phyloP scores from a whole-genome alignment of 2,329 filamentous ascomycete genomes.

The Bipolaris victoriae region DNA sequence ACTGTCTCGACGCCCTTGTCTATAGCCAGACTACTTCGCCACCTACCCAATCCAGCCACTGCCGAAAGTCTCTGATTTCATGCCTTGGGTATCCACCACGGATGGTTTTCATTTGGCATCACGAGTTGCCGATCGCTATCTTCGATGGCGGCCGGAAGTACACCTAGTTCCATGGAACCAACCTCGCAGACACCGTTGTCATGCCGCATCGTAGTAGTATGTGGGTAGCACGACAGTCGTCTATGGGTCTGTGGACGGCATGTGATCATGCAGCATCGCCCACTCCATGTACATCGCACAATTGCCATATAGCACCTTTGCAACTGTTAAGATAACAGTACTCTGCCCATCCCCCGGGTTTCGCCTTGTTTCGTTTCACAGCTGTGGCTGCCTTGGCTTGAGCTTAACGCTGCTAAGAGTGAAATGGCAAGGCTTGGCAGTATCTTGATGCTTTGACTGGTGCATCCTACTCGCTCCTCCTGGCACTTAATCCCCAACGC shows the following conservation, averaged over 20 bases:
- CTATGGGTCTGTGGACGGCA: no score
- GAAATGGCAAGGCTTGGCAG: slow-evolving; percentile 34
- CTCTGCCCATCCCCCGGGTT: not conserved
- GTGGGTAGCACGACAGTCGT: no score
- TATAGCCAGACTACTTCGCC: slow-evolving; percentile 15
- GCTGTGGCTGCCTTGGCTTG: slow-evolving; percentile 10
- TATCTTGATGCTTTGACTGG: slow-evolving; percentile 34
- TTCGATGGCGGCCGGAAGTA: not conserved
- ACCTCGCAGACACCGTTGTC: no score
- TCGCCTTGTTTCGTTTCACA: not conserved
- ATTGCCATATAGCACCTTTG: no score
- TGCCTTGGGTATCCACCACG: not conserved
- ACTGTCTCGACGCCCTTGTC: slow-evolving; percentile 1
- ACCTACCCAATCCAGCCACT: slow-evolving; percentile 30
- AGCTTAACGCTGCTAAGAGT: slow-evolving; percentile 33
- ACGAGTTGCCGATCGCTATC: not conserved
- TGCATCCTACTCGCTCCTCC: slow-evolving; percentile 21
- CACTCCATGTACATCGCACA: no score
- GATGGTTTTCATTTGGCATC: slow-evolving; percentile 1
- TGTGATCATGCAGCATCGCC: no score
- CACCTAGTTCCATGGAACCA: no score
- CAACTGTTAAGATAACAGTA: no score
- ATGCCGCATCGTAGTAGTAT: no score
- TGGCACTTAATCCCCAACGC: slow-evolving; percentile 6
- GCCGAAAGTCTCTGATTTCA: not conserved